phyloP scores from a whole-genome alignment of 2,329 filamentous ascomycete species.

The Thelonectria olida region DNA sequence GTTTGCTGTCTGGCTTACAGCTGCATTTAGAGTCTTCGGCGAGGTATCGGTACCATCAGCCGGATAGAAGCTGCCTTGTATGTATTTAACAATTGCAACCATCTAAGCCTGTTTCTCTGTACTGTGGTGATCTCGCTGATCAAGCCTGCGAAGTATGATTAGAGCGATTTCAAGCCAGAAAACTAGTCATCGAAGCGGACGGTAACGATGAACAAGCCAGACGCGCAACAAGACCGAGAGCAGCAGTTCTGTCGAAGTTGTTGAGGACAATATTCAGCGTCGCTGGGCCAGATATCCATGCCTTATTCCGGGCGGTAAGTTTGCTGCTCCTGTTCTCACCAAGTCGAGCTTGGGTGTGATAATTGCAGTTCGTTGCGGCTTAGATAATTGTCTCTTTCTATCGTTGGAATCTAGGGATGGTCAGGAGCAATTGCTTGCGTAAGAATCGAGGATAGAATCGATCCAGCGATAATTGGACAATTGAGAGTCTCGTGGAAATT shows the following conservation, averaged over 20 bases:
- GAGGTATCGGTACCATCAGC: slow-evolving; percentile 55
- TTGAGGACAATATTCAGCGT: slow-evolving; percentile 3
- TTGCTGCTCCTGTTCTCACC: not conserved
- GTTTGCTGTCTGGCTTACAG: slow-evolving; percentile 58
- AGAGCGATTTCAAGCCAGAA: slow-evolving; percentile 39
- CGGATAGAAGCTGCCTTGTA: slow-evolving; percentile 54
- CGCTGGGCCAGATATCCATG: slow-evolving; percentile 19
- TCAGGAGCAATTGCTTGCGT: slow-evolving; percentile 4
- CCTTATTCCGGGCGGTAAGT: slow-evolving; percentile 16
- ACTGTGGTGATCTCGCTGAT: slow-evolving; percentile 53
- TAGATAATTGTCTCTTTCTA: slow-evolving; percentile 19
- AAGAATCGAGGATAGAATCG: not conserved
- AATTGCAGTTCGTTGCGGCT: slow-evolving; percentile 17
- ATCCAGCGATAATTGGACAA: no score
- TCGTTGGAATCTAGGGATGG: slow-evolving; percentile 23
- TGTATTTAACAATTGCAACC: slow-evolving; percentile 59
- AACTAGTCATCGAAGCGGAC: slow-evolving; percentile 7
- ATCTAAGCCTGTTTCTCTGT: slow-evolving; percentile 48
- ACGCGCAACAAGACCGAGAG: not conserved
- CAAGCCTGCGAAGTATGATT: slow-evolving; percentile 48
- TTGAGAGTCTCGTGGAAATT: no score
- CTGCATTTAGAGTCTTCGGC: slow-evolving; percentile 53
- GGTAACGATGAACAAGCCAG: slow-evolving; percentile 1
- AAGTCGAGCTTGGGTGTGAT: not conserved
- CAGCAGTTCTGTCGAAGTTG: not conserved